Evolutionary conservation across 371 early-diverging fungal genomes (phyloP), one percentile per base, ranked within the genome.

Genomic region (Mucor indicus): DNA sequence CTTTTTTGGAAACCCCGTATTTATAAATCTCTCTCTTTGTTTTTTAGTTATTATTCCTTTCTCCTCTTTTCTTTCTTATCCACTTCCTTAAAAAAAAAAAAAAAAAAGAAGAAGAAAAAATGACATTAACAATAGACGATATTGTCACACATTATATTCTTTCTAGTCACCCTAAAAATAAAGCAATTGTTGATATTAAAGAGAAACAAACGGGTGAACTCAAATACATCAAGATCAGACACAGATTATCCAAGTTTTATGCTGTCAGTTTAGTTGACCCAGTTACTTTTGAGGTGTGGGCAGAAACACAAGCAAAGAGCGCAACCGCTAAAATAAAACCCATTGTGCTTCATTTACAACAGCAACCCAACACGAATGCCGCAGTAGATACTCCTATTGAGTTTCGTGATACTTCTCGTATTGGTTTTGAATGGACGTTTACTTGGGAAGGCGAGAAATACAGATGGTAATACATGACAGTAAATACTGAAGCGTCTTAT

Each of bases 351-450:
- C 64, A 67, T 17, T 37, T 44, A n/a, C n/a, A n/a, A n/a, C n/a
- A n/a, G n/a, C 12, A 12, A 8, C 30, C 30, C 12, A 12, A 6
- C 12, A 29, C 30, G 6, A 48, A 58, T 23, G 51, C 60, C 20
- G 38, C 50, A 10, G 29, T 19, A 4, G 55, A 47, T 47, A 38
- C 21, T 1, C 35, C 47, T 6, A 54, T 64, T 15, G 48, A 60
- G 9, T 40, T 71, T 2, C 47, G 55, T 4, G 70, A 67, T 9
- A 55, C 70, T 2, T 55, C 68, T 35, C 48, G 52, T 9, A 45
- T 74, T 24, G 64, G 70, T 4, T 69, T 74, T 40, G 75, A 74
- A 53, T 74, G 75, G 75, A 46, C 31, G 11, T 74, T 74, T 63
- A 54, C 60, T 38, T 74, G 75, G 75, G 64, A 70, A 55, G 57